Conservation (phyloP, 768 basidiomycete species). For the Dendrothele bispora region DNA sequence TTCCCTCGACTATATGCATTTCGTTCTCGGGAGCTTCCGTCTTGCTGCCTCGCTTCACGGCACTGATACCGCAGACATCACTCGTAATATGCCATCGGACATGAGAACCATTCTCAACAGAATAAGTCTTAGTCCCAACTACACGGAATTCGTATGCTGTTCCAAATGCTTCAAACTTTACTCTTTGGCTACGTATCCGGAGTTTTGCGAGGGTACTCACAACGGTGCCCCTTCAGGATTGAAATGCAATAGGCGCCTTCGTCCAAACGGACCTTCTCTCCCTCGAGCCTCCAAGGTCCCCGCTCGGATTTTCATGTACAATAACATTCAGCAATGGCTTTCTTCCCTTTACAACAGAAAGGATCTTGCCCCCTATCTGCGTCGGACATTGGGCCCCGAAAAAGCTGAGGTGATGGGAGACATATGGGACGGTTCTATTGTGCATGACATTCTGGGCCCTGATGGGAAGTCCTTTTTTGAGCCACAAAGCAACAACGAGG, state of each 20-base stretch:
- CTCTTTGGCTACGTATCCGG: constrained; percentile 15
- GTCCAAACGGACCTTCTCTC: not conserved
- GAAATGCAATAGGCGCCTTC: constrained; percentile 13
- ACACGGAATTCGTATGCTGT: constrained; percentile 22
- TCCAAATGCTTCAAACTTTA: constrained; percentile 25
- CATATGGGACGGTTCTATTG: constrained; percentile 23
- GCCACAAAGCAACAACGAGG: constrained; percentile 13
- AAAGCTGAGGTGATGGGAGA: constrained; percentile 13
- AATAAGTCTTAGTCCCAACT: constrained; percentile 17
- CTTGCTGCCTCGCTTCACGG: not conserved
- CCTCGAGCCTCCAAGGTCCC: constrained; percentile 1
- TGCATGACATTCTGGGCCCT: constrained; percentile 25
- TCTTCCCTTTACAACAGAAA: constrained; percentile 20
- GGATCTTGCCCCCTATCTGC: constrained; percentile 26
- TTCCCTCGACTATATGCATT: constrained; percentile 1
- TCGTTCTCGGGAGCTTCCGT: constrained; percentile 3
- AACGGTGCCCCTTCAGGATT: constrained; percentile 11
- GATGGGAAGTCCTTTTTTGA: constrained; percentile 22
- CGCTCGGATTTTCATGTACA: constrained; percentile 19
- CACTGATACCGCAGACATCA: not conserved
- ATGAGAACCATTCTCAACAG: constrained; percentile 16
- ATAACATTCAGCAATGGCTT: constrained; percentile 27
- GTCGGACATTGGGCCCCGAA: constrained; percentile 10
- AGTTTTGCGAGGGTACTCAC: constrained; percentile 20
- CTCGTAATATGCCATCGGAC: constrained; percentile 13